Evolutionary conservation across 208 protist genomes (phyloP).

Genomic region (Trypanosoma melophagium): DNA sequence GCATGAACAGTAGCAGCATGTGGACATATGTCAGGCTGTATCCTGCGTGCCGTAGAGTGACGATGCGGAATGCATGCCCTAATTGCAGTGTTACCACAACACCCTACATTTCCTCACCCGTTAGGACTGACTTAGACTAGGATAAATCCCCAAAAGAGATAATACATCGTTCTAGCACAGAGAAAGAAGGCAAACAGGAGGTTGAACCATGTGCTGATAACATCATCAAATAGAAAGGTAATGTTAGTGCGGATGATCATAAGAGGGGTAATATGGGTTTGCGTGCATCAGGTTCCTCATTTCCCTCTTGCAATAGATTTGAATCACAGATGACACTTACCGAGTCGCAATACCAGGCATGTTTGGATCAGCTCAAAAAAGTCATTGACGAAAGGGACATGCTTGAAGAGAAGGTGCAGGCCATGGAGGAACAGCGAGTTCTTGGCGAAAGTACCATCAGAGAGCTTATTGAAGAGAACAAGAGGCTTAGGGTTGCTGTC

Average conservation of each 20-base stretch:
- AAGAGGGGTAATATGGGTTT: not conserved
- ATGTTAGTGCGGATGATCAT: not conserved
- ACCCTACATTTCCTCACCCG: too few relatives aligned
- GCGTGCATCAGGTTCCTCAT: not conserved
- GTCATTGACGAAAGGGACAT: conserved; percentile 4
- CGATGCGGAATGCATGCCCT: too few relatives aligned
- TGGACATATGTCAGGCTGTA: too few relatives aligned
- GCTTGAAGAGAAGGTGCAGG: conserved; percentile 1
- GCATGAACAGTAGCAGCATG: too few relatives aligned
- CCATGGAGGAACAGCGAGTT: conserved; percentile 17
- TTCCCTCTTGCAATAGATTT: not conserved
- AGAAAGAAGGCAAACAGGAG: too few relatives aligned
- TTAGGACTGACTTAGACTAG: too few relatives aligned
- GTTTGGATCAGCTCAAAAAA: not conserved
- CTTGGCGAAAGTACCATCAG: conserved; percentile 6
- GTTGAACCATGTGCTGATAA: too few relatives aligned
- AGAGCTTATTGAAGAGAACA: conserved; percentile 27
- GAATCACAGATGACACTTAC: not conserved
- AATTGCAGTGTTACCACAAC: too few relatives aligned
- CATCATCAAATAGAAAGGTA: too few relatives aligned
- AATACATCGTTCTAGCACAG: too few relatives aligned
- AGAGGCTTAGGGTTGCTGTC: not conserved
- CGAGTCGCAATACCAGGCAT: not conserved
- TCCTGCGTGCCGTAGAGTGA: too few relatives aligned
- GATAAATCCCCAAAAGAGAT: too few relatives aligned